Evolutionary conservation across 768 basidiomycete species (phyloP), one percentile per base, ranked within the genome.

Genomic region (Phlebiopsis flavidoalba): DNA sequence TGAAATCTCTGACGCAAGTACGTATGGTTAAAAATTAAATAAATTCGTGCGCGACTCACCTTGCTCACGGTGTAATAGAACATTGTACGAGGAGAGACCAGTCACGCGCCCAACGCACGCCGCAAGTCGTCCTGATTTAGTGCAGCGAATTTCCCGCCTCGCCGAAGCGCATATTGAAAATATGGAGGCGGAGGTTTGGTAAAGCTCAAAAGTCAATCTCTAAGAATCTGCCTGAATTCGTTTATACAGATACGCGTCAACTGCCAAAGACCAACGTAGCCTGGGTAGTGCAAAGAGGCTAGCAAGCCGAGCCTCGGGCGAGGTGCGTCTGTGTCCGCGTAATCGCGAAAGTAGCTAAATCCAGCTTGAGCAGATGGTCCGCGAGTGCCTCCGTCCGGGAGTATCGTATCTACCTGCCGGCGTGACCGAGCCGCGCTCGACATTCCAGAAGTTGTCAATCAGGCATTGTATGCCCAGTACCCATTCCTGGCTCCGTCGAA

Each of bases 91-190:
- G 51, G 75, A 77, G 75, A 77, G 26, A 71, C 65, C 24, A 68
- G 74, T 45, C 71, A 75, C n/a, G 58, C 71, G 87, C 14, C 85
- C 86, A 10, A 72, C 78, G 4, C 69, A 73, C 26, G 67, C 66
- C 48, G 70, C 74, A n/a, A 66, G 89, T 45, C 73, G 71, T 0
- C 65, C 73, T 10, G 80, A 82, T 57, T 63, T 83, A n/a, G 65
- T 87, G 21, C 83, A 84, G 61, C 79, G 77, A 26, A 83, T 92
- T 61, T 92, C 91, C n/a, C 84, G 87, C 56, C 59, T 83, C 19
- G 79, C 87, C 7, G 84, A 83, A 48, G 89, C 86, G 4, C 85
- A 86, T 63, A 70, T 85, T 5, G 85, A 89, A 68, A 79, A 78
- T 60, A 66, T 26, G 79, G 78, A 22, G 65, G 70, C 46, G 72